Percentiles rank a stretch among this genome's conserved stretches.
phyloP scores from a whole-genome alignment of 345 rosid genomes.

The Kernera saxatilis region DNA sequence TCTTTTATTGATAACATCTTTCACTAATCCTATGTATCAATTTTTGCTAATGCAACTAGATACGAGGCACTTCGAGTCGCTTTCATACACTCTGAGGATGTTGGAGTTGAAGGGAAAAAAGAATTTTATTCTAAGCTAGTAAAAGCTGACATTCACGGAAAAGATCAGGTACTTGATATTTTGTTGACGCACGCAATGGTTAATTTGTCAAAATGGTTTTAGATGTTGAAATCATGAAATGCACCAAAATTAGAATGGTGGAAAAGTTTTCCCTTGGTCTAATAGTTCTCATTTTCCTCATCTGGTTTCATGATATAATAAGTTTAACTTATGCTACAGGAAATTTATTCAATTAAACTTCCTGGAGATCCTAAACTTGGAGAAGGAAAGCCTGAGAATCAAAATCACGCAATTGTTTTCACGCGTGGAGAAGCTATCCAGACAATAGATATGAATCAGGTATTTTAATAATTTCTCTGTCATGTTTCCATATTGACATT shows the following conservation, averaged over 20 bases:
- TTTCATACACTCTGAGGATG: slow-evolving; percentile 89
- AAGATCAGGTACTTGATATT: slow-evolving; percentile 73
- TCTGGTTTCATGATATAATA: neutral
- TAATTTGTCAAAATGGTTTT: neutral
- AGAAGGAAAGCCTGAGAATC: slow-evolving; percentile 99
- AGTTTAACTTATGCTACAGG: slow-evolving; percentile 39
- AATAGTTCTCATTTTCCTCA: neutral
- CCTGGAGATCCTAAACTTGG: slow-evolving; percentile 99
- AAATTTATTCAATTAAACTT: slow-evolving; percentile 87
- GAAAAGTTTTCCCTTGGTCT: neutral
- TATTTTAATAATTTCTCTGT: slow-evolving; percentile 22
- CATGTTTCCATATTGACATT: neutral
- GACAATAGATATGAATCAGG: slow-evolving; percentile 99
- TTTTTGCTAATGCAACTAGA: slow-evolving; percentile 36
- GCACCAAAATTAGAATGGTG: slow-evolving; percentile 4
- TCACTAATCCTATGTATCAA: neutral
- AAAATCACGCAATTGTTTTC: slow-evolving; percentile 91
- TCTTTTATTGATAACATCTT: neutral
- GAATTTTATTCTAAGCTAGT: slow-evolving; percentile 87
- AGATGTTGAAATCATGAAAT: slow-evolving; percentile 8
- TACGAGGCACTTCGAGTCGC: slow-evolving; percentile 98
- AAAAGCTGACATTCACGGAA: slow-evolving; percentile 96
- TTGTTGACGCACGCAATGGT: neutral
- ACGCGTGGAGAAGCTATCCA: slow-evolving; percentile 98
- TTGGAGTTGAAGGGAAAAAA: slow-evolving; percentile 52